phyloP scores from a whole-genome alignment of 495 filamentous ascomycete genomes.

The Lasiosphaeriaceae sp. region DNA sequence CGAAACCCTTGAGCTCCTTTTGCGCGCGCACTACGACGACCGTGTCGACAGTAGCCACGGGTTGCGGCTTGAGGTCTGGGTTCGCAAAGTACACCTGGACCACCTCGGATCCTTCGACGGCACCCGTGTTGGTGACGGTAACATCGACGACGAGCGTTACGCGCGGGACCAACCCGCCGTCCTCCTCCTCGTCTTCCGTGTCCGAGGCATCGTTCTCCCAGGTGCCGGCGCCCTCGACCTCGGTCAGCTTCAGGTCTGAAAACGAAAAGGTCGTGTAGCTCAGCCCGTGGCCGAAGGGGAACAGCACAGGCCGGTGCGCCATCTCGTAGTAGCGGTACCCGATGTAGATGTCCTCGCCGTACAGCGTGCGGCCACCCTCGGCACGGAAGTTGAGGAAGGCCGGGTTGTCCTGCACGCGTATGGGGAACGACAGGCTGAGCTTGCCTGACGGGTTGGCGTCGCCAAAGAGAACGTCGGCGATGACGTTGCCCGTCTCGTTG shows the following conservation, averaged over 20 bases:
- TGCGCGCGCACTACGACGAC: slow-evolving; percentile 50
- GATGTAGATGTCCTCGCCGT: slow-evolving; percentile 74
- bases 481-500: slow-evolving; percentile 60
- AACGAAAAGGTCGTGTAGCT: slow-evolving; percentile 68
- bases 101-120: slow-evolving; percentile 61
- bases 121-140: slow-evolving; percentile 54
- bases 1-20: slow-evolving; percentile 70
- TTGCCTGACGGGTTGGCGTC: slow-evolving; percentile 63
- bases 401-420: slow-evolving; percentile 66
- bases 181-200: slow-evolving; percentile 3
- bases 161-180: background rate
- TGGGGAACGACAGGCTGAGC: slow-evolving; percentile 65
- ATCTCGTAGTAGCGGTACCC: slow-evolving; percentile 76
- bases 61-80: slow-evolving; percentile 19
- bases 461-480: slow-evolving; percentile 66
- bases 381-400: slow-evolving; percentile 69
- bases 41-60: slow-evolving; percentile 28
- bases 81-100: slow-evolving; percentile 57
- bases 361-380: slow-evolving; percentile 66
- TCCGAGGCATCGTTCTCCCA: slow-evolving; percentile 25
- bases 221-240: background rate
- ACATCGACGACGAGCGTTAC: slow-evolving; percentile 41
- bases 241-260: slow-evolving; percentile 36
- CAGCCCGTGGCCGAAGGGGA: slow-evolving; percentile 71
- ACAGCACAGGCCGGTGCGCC: slow-evolving; percentile 55